phyloP scores from a whole-genome alignment of 345 rosid species.

The Rhodamnia rubescens region DNA sequence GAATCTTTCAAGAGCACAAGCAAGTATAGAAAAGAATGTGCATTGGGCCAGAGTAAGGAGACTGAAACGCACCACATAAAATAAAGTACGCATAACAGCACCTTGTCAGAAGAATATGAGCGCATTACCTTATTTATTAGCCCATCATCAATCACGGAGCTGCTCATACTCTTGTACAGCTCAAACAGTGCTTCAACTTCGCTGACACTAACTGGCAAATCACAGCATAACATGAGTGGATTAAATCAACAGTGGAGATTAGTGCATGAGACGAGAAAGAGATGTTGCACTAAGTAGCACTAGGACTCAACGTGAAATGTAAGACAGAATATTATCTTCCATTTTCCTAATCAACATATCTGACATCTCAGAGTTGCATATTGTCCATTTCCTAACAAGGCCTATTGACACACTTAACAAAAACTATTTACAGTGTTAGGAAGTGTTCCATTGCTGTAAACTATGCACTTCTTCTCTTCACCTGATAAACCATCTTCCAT shows the following conservation, averaged over 20 bases:
- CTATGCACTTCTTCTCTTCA: background rate
- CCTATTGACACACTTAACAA: background rate
- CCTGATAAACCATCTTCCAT: background rate
- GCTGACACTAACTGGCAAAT: constrained; percentile 28
- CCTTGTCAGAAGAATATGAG: background rate
- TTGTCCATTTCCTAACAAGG: background rate
- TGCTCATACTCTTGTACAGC: constrained; percentile 35
- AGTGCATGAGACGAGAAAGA: background rate
- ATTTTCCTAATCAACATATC: background rate
- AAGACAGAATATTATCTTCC: background rate
- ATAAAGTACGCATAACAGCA: background rate
- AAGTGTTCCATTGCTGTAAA: background rate
- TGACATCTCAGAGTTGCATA: background rate
- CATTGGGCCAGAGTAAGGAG: background rate
- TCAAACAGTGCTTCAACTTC: constrained; percentile 46
- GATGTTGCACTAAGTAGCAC: background rate
- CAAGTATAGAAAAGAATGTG: background rate
- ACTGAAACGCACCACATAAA: background rate
- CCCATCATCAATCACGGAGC: constrained; percentile 42
- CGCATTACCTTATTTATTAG: constrained; percentile 32
- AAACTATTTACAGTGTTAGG: background rate
- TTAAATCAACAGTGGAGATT: background rate
- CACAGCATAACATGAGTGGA: background rate
- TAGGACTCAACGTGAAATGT: background rate
- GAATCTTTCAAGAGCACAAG: background rate